phyloP scores from a whole-genome alignment of 345 rosid species.

The Lepidium africanum region DNA sequence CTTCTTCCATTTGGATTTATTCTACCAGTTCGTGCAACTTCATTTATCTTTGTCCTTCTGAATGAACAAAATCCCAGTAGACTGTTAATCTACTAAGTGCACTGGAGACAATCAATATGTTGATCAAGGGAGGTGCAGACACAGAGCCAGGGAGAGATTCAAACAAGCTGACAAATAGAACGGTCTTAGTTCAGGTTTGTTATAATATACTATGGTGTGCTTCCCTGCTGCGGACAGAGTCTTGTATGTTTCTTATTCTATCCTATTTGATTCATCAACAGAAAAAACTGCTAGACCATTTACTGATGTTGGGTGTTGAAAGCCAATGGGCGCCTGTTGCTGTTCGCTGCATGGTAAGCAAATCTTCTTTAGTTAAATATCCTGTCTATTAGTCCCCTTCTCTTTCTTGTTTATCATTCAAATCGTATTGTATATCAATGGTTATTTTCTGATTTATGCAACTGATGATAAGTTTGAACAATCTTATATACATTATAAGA shows the following conservation, averaged over 20 bases:
- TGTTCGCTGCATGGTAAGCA: slow-evolving; percentile 75
- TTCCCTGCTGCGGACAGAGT: not conserved
- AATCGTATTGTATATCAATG: not conserved
- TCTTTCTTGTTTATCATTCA: not conserved
- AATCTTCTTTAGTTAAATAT: not conserved
- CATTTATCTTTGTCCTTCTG: slow-evolving; percentile 30
- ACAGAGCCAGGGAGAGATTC: slow-evolving; percentile 68
- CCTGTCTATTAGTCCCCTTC: not conserved
- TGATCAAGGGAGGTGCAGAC: slow-evolving; percentile 66
- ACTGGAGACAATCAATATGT: slow-evolving; percentile 77
- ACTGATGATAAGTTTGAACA: not conserved
- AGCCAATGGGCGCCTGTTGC: slow-evolving; percentile 95
- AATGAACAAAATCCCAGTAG: slow-evolving; percentile 73
- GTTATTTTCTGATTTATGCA: not conserved
- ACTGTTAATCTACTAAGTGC: slow-evolving; percentile 84
- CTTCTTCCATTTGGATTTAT: not conserved
- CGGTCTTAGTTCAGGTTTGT: slow-evolving; percentile 83
- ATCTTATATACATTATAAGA: not conserved
- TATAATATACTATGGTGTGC: not conserved
- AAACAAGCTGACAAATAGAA: slow-evolving; percentile 70
- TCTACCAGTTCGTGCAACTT: slow-evolving; percentile 30
- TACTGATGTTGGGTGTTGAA: slow-evolving; percentile 85
- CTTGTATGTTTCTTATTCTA: slow-evolving; percentile 5
- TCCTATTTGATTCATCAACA: slow-evolving; percentile 29
- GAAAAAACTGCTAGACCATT: slow-evolving; percentile 76